Percentiles rank a stretch among this genome's conserved stretches.
These are phyloP conservation scores for Chlorella vulgaris DNA, from an alignment of 139 green algal species.

Conservation along the genomic window DNA sequence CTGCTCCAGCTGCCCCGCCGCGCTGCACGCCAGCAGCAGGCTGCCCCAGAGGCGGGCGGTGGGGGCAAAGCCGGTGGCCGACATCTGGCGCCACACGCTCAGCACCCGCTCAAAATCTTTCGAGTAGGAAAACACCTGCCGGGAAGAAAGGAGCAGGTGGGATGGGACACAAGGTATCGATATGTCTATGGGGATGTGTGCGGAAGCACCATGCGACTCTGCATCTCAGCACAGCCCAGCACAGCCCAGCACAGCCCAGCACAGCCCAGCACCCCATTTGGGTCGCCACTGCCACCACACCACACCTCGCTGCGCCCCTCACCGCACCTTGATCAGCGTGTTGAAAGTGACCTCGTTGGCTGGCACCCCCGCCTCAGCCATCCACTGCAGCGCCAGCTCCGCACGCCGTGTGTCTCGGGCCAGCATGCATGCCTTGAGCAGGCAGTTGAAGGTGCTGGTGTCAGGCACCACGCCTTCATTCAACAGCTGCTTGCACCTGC, in stretches of 20 bases:
- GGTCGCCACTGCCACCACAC: too few relatives aligned
- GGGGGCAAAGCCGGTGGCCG: constrained; percentile 30
- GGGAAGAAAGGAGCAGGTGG: not conserved
- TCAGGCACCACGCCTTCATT: constrained; percentile 48
- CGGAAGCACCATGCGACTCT: too few relatives aligned
- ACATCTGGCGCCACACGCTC: constrained; percentile 38
- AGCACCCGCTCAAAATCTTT: constrained; percentile 45
- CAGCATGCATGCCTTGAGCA: constrained; percentile 63
- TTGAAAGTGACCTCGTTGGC: constrained; percentile 56
- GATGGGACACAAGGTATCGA: too few relatives aligned
- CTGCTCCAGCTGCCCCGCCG: constrained; percentile 55
- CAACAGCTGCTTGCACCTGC: constrained; percentile 54
- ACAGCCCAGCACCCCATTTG: too few relatives aligned
- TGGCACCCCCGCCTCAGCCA: constrained; percentile 39
- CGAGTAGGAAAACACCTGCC: constrained; percentile 34
- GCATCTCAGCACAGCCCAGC: too few relatives aligned
- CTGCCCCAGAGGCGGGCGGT: constrained; percentile 47
- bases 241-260: too few relatives aligned
- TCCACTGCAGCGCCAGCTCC: constrained; percentile 48
- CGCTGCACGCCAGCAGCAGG: constrained; percentile 63
- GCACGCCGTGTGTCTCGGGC: constrained; percentile 49
- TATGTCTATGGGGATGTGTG: too few relatives aligned
- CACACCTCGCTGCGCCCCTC: too few relatives aligned
- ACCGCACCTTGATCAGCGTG: constrained; percentile 54
- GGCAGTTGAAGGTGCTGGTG: constrained; percentile 61